phyloP scores from a whole-genome alignment of 352 stramenopile genomes.

The Pythium rishiriense region DNA sequence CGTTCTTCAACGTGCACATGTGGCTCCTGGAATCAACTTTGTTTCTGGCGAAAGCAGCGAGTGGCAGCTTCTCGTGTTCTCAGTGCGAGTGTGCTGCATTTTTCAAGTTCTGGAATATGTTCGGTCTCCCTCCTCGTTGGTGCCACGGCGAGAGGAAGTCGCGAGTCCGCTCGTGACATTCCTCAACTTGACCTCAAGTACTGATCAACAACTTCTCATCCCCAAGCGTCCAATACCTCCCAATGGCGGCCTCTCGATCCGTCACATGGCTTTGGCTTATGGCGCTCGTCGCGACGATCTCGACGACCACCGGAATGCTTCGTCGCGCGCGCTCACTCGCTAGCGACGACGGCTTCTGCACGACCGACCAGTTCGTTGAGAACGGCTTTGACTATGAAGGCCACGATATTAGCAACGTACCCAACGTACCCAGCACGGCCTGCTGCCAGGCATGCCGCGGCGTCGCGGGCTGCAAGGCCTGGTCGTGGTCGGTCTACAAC shows the following conservation, averaged over 20 bases:
- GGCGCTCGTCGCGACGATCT: background rate
- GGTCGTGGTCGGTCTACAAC: constrained; percentile 15
- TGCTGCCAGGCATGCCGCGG: constrained; percentile 40
- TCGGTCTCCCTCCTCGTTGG: background rate
- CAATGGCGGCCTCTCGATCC: background rate
- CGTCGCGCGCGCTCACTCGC: background rate
- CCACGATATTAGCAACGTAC: constrained; percentile 25
- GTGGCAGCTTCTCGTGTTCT: background rate
- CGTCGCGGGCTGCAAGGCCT: constrained; percentile 8
- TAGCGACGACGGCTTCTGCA: constrained; percentile 5
- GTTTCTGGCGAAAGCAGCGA: too few relatives aligned
- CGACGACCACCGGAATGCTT: background rate
- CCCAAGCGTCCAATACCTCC: background rate
- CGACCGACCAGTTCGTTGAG: constrained; percentile 9
- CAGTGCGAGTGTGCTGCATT: background rate
- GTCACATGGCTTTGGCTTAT: background rate
- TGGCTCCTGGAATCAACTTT: too few relatives aligned
- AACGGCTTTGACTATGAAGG: constrained; percentile 32
- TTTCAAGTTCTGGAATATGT: background rate
- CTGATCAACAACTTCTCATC: background rate
- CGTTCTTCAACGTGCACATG: background rate
- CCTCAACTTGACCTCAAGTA: constrained; percentile 2
- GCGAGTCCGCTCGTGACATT: background rate
- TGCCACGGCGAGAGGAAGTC: background rate
- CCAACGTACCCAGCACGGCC: constrained; percentile 8